phyloP scores from a whole-genome alignment of 2,329 filamentous ascomycete species.

The Arthrocladium fulminans region DNA sequence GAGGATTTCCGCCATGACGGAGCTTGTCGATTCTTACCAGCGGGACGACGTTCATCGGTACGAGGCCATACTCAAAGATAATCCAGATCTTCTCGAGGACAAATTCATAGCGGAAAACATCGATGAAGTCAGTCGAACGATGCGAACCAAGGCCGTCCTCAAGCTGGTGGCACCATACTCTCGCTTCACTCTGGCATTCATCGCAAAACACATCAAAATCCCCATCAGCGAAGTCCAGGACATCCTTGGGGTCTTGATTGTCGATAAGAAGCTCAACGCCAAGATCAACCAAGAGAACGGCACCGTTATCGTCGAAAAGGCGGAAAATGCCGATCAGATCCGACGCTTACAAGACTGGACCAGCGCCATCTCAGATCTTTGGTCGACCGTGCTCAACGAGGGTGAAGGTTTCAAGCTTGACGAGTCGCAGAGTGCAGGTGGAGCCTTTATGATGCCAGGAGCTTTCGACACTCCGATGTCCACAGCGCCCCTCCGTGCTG shows the following conservation, averaged over 20 bases:
- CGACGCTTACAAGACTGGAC: constrained; percentile 66
- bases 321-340: constrained; percentile 54
- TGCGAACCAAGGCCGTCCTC: constrained; percentile 90
- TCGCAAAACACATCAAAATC: constrained; percentile 81
- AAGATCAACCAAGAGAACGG: constrained; percentile 84
- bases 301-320: constrained; percentile 68
- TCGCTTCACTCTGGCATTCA: constrained; percentile 77
- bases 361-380: constrained; percentile 59
- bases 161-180: constrained; percentile 94
- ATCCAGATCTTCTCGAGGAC: constrained; percentile 81
- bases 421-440: constrained; percentile 26
- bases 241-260: constrained; percentile 87
- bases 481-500: not conserved
- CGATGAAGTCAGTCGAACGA: constrained; percentile 94
- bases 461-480: constrained; percentile 6
- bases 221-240: constrained; percentile 80
- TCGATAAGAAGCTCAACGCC: constrained; percentile 77
- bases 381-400: constrained; percentile 64
- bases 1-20: constrained; percentile 92
- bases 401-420: constrained; percentile 56
- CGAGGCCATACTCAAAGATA: constrained; percentile 75
- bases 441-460: not conserved
- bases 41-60: constrained; percentile 89
- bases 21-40: constrained; percentile 93
- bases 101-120: constrained; percentile 98